Evolutionary conservation across 371 early-diverging fungal species (phyloP).

Genomic region (Gilbertella persicaria): DNA sequence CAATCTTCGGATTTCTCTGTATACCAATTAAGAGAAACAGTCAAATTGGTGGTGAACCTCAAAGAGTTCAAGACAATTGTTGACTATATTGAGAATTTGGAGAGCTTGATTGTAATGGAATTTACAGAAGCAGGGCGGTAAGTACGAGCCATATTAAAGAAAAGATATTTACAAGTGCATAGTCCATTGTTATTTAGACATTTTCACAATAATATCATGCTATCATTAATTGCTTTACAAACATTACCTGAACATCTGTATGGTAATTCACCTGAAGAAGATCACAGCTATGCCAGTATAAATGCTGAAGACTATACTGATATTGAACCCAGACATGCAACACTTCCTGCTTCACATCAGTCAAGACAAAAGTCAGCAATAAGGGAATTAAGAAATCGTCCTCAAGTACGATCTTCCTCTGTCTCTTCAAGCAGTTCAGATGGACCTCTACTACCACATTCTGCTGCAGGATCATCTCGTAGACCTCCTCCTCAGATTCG

Average conservation of each 20-base stretch:
- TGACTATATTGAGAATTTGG: slow-evolving; percentile 8
- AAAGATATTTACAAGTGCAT: neutral
- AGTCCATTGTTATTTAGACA: neutral
- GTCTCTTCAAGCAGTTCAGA: too few relatives aligned
- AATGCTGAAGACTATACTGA: too few relatives aligned
- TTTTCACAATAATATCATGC: neutral
- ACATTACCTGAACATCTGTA: neutral
- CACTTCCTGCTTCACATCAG: too few relatives aligned
- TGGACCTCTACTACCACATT: too few relatives aligned
- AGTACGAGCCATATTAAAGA: neutral
- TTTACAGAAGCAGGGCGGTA: neutral
- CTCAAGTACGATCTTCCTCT: too few relatives aligned
- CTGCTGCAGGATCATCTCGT: too few relatives aligned
- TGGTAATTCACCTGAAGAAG: neutral
- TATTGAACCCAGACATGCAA: too few relatives aligned
- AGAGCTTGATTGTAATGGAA: neutral
- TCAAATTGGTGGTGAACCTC: slow-evolving; percentile 12
- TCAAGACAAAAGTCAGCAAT: too few relatives aligned
- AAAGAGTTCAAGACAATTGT: slow-evolving; percentile 19
- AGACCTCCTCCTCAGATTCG: neutral
- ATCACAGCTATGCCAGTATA: neutral
- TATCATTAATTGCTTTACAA: neutral
- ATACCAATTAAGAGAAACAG: neutral
- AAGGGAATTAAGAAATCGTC: too few relatives aligned
- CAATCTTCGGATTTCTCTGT: neutral